Evolutionary conservation across 805 yeast genomes (phyloP), one percentile per base, ranked within the genome.

Genomic region (Schwanniomyces pseudopolymorphus): DNA sequence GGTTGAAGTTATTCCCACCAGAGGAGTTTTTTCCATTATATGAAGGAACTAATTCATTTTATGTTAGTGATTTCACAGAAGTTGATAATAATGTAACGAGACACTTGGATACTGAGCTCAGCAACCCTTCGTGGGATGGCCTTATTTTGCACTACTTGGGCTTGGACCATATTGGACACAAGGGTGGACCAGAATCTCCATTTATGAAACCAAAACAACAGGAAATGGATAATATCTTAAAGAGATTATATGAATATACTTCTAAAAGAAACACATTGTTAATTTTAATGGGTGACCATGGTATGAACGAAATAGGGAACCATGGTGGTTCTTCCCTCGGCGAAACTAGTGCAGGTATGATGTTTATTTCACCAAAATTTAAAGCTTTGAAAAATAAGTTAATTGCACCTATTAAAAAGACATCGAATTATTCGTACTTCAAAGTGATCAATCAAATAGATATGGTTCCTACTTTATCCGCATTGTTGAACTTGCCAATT

Each of bases 151-250:
- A 94, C 63, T 94, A 92, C 58, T 69, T 94, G 16, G 99, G 99
- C 0, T 71, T 94, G 24, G 99, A 94, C 61, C 99, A 94, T 62
- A 94, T 94, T 57, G 99, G 99, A 1, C 99, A 94, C 64, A 92
- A 90, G 61, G 95, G 96, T 39, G 99, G 99, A 0, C 92, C 99
- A 0, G 57, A 69, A 5, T 89, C 96, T 9, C 67, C 78, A 0
- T 83, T 81, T 54, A 94, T 94, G 99, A 80, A 83, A 7, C 73
- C 69, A 0, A 94, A 94, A 58, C 97, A 90, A 50, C 47, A 44
- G 4, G 99, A 94, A 63, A 89, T 94, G 96, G 97, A 94, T 61
- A 53, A 48, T 0, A 77, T 94, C 0, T 67, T 91, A 1, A 50
- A 73, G 40, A 57, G 69, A 31, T 61, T 92, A 0, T 88, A 80